phyloP scores from a whole-genome alignment of 768 basidiomycete genomes.

The Austroboletus eburneus region DNA sequence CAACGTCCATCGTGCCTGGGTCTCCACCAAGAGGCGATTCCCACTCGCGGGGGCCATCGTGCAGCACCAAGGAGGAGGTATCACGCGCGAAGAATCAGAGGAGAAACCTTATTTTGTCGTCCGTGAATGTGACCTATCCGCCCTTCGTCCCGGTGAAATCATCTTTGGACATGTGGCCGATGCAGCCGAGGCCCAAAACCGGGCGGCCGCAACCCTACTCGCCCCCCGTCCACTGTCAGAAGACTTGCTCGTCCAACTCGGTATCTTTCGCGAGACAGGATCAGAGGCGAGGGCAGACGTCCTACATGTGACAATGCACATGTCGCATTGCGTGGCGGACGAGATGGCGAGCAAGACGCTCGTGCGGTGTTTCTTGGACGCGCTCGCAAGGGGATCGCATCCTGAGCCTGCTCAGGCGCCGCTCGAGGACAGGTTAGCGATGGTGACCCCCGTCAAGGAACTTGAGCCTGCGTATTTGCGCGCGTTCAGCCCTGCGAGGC shows the following conservation, averaged over 20 bases:
- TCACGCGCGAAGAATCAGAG: neutral
- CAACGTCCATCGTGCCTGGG: slow-evolving; percentile 44
- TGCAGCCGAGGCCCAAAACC: slow-evolving; percentile 30
- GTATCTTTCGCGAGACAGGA: slow-evolving; percentile 35
- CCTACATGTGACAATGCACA: slow-evolving; percentile 41
- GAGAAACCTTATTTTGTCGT: slow-evolving; percentile 37
- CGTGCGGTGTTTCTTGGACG: slow-evolving; percentile 42
- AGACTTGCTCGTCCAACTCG: slow-evolving; percentile 38
- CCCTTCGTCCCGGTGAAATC: slow-evolving; percentile 37
- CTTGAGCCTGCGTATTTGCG: slow-evolving; percentile 30
- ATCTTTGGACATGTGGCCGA: slow-evolving; percentile 31
- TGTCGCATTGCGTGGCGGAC: slow-evolving; percentile 51
- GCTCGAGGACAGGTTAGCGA: slow-evolving; percentile 37
- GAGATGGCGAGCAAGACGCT: slow-evolving; percentile 41
- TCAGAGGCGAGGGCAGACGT: slow-evolving; percentile 9
- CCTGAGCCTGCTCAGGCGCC: slow-evolving; percentile 14
- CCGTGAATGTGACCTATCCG: slow-evolving; percentile 32
- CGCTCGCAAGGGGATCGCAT: slow-evolving; percentile 22
- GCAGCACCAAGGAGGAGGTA: neutral
- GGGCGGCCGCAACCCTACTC: slow-evolving; percentile 29
- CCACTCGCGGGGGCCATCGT: slow-evolving; percentile 44
- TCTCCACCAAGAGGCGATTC: slow-evolving; percentile 42
- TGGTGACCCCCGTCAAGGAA: slow-evolving; percentile 37
- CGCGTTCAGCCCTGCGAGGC: slow-evolving; percentile 32
- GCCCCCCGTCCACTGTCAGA: slow-evolving; percentile 40